Conservation (phyloP, 768 basidiomycete genomes). For the Suillus ampliporus region DNA sequence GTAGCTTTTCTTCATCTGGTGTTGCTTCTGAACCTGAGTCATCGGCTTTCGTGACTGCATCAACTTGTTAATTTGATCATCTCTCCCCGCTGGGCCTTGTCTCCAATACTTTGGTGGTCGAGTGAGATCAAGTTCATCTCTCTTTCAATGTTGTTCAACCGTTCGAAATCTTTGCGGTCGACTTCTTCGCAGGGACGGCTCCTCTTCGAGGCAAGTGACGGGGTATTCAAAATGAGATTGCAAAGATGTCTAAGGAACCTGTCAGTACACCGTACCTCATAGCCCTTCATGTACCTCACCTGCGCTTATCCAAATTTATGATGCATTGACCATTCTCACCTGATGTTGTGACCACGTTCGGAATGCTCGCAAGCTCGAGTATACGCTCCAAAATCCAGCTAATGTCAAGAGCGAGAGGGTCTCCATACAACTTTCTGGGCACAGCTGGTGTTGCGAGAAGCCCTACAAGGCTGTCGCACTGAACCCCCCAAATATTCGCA, state of each 20-base stretch:
- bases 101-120: conserved; percentile 74
- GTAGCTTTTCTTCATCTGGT: conserved; percentile 89
- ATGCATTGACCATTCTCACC: conserved; percentile 59
- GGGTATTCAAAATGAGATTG: conserved; percentile 63
- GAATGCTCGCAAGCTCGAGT: conserved; percentile 76
- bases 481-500: conserved; percentile 62
- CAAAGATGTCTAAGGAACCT: conserved; percentile 60
- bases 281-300: conserved; percentile 47
- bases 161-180: conserved; percentile 72
- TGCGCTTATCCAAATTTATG: conserved; percentile 83
- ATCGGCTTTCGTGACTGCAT: conserved; percentile 64
- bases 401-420: conserved; percentile 72
- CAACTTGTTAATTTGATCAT: conserved; percentile 75
- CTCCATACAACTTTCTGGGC: conserved; percentile 49
- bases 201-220: conserved; percentile 48
- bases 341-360: conserved; percentile 66
- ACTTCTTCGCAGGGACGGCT: conserved; percentile 58
- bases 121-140: conserved; percentile 66
- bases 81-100: conserved; percentile 75
- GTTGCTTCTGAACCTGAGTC: conserved; percentile 66
- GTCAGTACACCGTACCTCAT: conserved; percentile 18
- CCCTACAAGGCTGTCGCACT: conserved; percentile 63
- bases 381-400: conserved; percentile 86
- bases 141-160: conserved; percentile 76
- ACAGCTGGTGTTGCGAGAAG: conserved; percentile 58